Evolutionary conservation across 495 filamentous ascomycete species (phyloP).

Genomic region (Lasiosphaeria hispida): DNA sequence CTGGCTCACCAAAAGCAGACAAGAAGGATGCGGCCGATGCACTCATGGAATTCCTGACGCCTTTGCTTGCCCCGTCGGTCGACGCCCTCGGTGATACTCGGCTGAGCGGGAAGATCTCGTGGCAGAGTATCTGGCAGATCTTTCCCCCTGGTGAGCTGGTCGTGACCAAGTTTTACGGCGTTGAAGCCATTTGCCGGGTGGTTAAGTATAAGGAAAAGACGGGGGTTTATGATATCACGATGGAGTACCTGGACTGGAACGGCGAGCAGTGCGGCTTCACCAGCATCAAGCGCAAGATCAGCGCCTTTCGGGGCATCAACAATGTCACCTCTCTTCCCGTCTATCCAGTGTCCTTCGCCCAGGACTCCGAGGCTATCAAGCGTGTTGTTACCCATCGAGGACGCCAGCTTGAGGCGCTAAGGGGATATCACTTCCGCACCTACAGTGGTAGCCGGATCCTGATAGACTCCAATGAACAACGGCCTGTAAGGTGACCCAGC

Average conservation of each 20-base stretch:
- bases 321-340: constrained; percentile 49
- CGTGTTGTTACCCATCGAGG: constrained; percentile 39
- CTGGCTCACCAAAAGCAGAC: constrained; percentile 32
- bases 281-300: constrained; percentile 35
- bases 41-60: constrained; percentile 52
- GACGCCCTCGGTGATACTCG: constrained; percentile 32
- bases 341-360: constrained; percentile 54
- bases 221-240: constrained; percentile 20
- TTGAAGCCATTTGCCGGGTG: constrained; percentile 22
- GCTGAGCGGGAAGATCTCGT: constrained; percentile 19
- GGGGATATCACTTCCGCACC: constrained; percentile 54
- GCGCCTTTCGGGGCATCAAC: constrained; percentile 45
- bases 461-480: background rate
- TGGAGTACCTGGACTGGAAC: constrained; percentile 55
- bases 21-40: constrained; percentile 48
- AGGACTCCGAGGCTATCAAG: constrained; percentile 34
- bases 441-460: constrained; percentile 44
- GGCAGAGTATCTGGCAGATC: constrained; percentile 31
- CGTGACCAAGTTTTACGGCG: constrained; percentile 19
- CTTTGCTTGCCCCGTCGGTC: constrained; percentile 45
- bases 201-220: background rate
- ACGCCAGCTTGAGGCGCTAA: constrained; percentile 44
- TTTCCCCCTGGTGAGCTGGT: constrained; percentile 33
- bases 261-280: constrained; percentile 51
- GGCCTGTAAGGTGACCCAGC: constrained; percentile 7